Evolutionary conservation across 148 eudicot genomes (phyloP).

Genomic region (Selenicereus undatus): DNA sequence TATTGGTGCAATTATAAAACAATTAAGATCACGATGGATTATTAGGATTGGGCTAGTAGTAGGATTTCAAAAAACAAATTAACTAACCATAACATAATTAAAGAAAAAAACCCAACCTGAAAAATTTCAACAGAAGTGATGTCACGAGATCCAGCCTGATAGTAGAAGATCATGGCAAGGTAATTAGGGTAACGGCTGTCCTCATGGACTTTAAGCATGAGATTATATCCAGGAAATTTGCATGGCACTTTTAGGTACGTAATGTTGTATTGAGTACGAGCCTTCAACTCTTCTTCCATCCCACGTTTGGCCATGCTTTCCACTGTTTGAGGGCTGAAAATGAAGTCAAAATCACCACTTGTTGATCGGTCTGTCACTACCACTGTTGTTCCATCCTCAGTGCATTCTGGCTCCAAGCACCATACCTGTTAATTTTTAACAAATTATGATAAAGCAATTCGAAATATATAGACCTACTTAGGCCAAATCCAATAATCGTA

Average conservation of each 20-base stretch:
- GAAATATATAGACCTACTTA: too few species aligned
- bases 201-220: slow-evolving; percentile 44
- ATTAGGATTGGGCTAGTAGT: too few species aligned
- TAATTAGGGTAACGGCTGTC: slow-evolving; percentile 40
- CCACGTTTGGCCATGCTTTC: slow-evolving; percentile 40
- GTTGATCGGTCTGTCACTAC: slow-evolving; percentile 58
- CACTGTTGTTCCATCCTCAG: slow-evolving; percentile 43
- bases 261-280: slow-evolving; percentile 45
- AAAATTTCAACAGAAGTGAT: slow-evolving; percentile 44
- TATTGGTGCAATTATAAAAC: too few species aligned
- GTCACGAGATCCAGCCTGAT: slow-evolving; percentile 41
- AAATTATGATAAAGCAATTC: too few species aligned
- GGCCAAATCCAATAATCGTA: too few species aligned
- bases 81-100: too few species aligned
- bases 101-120: slow-evolving; percentile 26
- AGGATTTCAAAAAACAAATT: too few species aligned
- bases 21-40: too few species aligned
- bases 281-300: slow-evolving; percentile 32
- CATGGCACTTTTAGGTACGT: slow-evolving; percentile 50
- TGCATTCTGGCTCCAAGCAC: slow-evolving; percentile 53
- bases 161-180: slow-evolving; percentile 40
- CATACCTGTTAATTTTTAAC: slow-evolving; percentile 33
- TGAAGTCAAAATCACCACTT: slow-evolving; percentile 46
- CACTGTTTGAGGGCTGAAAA: slow-evolving; percentile 46
- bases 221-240: slow-evolving; percentile 37